Percentiles rank a stretch among this genome's conserved stretches.
These are phyloP conservation scores for Amanita inopinata DNA, from an alignment of 768 basidiomycete genomes.

Conservation along the genomic window DNA sequence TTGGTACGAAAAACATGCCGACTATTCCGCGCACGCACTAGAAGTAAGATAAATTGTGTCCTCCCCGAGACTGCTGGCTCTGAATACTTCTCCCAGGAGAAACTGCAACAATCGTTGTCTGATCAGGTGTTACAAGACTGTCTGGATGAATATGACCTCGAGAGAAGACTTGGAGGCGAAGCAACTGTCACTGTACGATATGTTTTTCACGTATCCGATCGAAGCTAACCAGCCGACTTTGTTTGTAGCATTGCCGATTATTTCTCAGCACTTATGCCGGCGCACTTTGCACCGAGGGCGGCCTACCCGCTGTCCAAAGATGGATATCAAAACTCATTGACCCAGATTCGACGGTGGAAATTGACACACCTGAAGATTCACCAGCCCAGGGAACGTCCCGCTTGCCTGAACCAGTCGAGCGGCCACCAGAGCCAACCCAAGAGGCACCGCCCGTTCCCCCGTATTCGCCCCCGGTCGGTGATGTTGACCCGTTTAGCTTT, in stretches of 20 bases:
- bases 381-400: not conserved
- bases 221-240: not conserved
- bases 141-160: slow-evolving; percentile 3
- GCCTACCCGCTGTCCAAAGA: not conserved
- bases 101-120: not conserved
- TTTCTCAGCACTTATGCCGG: slow-evolving; percentile 3
- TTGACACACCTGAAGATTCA: not conserved
- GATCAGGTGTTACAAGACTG: not conserved
- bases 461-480: not conserved
- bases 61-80: not conserved
- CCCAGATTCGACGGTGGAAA: not conserved
- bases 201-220: not conserved
- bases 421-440: not conserved
- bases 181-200: no score
- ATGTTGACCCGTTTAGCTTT: not conserved
- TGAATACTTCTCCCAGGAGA: not conserved
- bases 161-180: no score
- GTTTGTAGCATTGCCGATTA: slow-evolving; percentile 1
- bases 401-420: not conserved
- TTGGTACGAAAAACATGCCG: slow-evolving; percentile 10
- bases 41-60: not conserved
- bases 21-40: not conserved
- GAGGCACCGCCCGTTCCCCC: not conserved
- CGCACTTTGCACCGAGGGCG: not conserved
- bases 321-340: slow-evolving; percentile 9